Evolutionary conservation across 1,284 basidiomycete species (phyloP).

Genomic region (Meripilus lineatus): DNA sequence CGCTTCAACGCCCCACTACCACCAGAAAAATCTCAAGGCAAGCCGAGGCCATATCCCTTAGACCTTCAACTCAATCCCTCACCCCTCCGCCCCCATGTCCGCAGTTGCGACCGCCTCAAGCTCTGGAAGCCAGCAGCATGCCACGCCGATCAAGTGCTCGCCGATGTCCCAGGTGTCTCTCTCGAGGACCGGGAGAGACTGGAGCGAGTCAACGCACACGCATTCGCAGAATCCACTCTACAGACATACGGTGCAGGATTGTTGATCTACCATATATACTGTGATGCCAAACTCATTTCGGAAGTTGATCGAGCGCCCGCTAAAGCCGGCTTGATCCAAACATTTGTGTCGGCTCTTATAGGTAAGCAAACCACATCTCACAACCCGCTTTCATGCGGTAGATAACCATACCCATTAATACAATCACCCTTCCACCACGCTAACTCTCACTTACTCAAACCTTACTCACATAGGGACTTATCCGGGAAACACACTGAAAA

Average conservation of each 20-base stretch:
- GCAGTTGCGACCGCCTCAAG: slow-evolving; percentile 9
- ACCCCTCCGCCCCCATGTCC: slow-evolving; percentile 3
- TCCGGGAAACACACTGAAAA: slow-evolving; percentile 13
- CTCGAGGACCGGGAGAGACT: too few relatives aligned
- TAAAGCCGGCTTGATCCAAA: slow-evolving; percentile 1
- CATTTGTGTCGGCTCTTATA: slow-evolving; percentile 15
- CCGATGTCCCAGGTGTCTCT: too few relatives aligned
- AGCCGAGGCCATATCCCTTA: slow-evolving; percentile 1
- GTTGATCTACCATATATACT: slow-evolving; percentile 26
- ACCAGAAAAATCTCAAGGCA: too few relatives aligned
- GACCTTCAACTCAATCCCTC: slow-evolving; percentile 10
- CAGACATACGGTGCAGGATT: slow-evolving; percentile 25
- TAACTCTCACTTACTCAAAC: too few relatives aligned
- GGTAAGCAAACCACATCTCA: too few relatives aligned
- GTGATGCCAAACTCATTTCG: slow-evolving; percentile 18
- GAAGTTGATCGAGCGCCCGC: slow-evolving; percentile 19
- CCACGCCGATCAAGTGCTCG: not conserved
- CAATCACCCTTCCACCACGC: too few relatives aligned
- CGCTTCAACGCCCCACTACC: too few relatives aligned
- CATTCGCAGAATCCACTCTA: slow-evolving; percentile 20
- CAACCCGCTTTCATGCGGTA: too few relatives aligned
- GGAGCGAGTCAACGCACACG: slow-evolving; percentile 4
- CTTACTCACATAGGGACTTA: too few relatives aligned
- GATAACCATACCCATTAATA: too few relatives aligned
- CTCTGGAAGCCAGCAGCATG: slow-evolving; percentile 24